These are phyloP conservation scores for Fusarium irregulare DNA, from an alignment of 2,329 filamentous ascomycete species.

Conservation along the genomic window DNA sequence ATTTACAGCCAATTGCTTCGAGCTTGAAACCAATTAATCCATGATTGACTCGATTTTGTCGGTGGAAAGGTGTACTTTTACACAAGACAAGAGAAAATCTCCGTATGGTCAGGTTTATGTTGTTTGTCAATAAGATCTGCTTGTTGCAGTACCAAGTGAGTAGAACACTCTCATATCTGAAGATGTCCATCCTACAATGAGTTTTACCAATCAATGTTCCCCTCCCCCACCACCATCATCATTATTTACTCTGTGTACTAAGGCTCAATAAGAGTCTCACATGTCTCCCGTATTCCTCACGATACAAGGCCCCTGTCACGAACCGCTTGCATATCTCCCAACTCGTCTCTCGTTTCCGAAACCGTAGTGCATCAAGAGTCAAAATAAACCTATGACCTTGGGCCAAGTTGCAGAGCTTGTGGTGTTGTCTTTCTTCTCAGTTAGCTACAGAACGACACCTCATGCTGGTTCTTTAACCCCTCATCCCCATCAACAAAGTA, in stretches of 20 bases:
- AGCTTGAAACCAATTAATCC: constrained; percentile 5
- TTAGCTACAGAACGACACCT: not conserved
- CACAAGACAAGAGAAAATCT: not conserved
- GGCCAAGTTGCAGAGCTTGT: constrained; percentile 28
- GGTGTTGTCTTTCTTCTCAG: constrained; percentile 12
- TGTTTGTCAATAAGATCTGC: constrained; percentile 1
- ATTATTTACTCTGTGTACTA: constrained; percentile 1
- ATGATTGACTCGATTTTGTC: not conserved
- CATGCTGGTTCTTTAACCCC: constrained; percentile 34
- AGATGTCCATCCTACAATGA: not conserved
- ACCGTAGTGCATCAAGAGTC: constrained; percentile 16
- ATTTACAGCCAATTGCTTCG: constrained; percentile 26
- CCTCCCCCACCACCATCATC: constrained; percentile 4
- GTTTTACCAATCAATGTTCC: constrained; percentile 7
- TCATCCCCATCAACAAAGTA: constrained; percentile 25
- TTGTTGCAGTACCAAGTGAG: not conserved
- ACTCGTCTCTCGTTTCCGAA: constrained; percentile 14
- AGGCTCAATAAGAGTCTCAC: constrained; percentile 16
- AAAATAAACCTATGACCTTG: constrained; percentile 28
- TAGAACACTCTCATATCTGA: not conserved
- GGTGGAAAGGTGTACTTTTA: not conserved
- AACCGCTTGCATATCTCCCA: constrained; percentile 22
- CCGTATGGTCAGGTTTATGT: not conserved
- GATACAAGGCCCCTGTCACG: constrained; percentile 19
- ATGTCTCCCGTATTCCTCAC: constrained; percentile 28